Percentiles rank a stretch among this genome's conserved stretches.
Conservation (phyloP, 768 basidiomycete species). For the Boletus huronensis region DNA sequence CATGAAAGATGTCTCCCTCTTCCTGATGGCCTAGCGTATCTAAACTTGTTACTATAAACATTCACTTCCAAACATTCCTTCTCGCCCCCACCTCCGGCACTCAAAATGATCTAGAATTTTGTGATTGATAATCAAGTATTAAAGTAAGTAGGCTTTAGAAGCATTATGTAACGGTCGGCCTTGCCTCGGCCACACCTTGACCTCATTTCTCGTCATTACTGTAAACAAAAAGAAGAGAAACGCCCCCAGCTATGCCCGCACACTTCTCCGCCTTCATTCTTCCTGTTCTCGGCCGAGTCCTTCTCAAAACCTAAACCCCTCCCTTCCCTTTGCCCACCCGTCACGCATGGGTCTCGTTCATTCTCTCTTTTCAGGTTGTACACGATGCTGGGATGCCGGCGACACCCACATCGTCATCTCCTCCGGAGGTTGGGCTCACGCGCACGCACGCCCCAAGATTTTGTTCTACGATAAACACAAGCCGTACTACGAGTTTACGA, state of each 20-base stretch:
- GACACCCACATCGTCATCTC: constrained; percentile 29
- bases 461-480: constrained; percentile 63
- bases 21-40: too few species aligned
- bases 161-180: background rate
- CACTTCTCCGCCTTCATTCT: background rate
- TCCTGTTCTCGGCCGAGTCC: background rate
- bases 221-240: background rate
- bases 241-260: constrained; percentile 12
- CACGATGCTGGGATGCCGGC: constrained; percentile 26
- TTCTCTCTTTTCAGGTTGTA: constrained; percentile 15
- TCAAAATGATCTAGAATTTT: too few species aligned
- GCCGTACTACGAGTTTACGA: constrained; percentile 69
- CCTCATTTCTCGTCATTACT: constrained; percentile 10
- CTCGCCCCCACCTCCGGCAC: too few species aligned
- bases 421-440: constrained; percentile 23
- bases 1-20: too few species aligned
- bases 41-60: too few species aligned
- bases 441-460: constrained; percentile 33
- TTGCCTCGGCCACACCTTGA: constrained; percentile 1
- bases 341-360: constrained; percentile 19
- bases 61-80: too few species aligned
- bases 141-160: too few species aligned
- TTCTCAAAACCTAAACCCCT: background rate
- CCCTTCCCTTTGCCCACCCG: background rate
- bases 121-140: too few species aligned